These are phyloP conservation scores for Dysphania ambrosioides DNA, from an alignment of 148 eudicot species.

Conservation along the genomic window DNA sequence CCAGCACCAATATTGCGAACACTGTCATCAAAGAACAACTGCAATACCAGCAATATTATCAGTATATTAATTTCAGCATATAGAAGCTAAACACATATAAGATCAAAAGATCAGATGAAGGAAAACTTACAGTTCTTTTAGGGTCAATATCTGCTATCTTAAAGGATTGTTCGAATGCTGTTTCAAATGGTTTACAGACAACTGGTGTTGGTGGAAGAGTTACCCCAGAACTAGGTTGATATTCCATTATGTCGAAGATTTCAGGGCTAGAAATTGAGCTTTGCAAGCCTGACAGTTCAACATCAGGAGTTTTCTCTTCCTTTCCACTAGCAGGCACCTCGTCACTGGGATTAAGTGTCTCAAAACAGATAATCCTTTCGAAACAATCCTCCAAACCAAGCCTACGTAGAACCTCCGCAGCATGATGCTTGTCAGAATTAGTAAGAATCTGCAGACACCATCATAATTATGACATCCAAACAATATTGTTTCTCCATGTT, in stretches of 20 bases:
- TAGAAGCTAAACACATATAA: not conserved
- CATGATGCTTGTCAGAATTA: constrained; percentile 69
- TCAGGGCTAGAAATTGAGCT: constrained; percentile 18
- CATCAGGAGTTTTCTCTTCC: constrained; percentile 23
- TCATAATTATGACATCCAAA: not conserved
- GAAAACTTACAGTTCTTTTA: constrained; percentile 54
- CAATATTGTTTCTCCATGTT: not conserved
- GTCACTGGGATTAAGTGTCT: constrained; percentile 58
- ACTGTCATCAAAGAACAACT: constrained; percentile 90
- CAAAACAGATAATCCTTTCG: constrained; percentile 72
- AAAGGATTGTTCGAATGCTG: constrained; percentile 54
- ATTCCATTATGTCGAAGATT: constrained; percentile 36
- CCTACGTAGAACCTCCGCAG: constrained; percentile 51
- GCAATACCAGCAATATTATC: constrained; percentile 17
- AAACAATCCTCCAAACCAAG: constrained; percentile 90
- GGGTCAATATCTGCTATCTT: constrained; percentile 65
- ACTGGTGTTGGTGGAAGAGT: constrained; percentile 53
- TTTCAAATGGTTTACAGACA: constrained; percentile 74
- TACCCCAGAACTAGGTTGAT: constrained; percentile 37
- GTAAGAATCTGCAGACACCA: constrained; percentile 58
- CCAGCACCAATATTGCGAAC: constrained; percentile 71
- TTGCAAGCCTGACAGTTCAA: constrained; percentile 12
- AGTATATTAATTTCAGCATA: not conserved
- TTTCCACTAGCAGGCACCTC: constrained; percentile 4
- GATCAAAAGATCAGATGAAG: not conserved